These are phyloP conservation scores for Globisporangium heterothallicum DNA, from an alignment of 352 stramenopile genomes.

Conservation along the genomic window DNA sequence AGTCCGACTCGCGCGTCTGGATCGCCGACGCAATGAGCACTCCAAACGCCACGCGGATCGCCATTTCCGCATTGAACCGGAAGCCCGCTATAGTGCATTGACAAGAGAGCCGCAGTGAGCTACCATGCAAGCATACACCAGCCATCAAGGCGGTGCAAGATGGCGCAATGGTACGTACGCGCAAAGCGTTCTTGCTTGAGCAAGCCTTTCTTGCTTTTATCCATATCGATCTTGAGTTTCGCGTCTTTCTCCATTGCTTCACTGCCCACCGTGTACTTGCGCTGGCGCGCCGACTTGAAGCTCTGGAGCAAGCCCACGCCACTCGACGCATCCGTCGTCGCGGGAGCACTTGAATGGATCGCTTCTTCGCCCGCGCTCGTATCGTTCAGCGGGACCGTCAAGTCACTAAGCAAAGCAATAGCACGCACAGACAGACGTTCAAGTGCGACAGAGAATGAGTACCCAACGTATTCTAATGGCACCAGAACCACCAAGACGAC, in stretches of 20 bases:
- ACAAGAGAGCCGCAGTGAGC: background rate
- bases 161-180: no score
- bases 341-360: conserved; percentile 9
- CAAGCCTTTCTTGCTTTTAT: conserved; percentile 17
- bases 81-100: conserved; percentile 19
- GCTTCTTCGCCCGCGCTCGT: conserved; percentile 14
- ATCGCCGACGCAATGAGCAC: conserved; percentile 58
- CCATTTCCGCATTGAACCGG: conserved; percentile 30
- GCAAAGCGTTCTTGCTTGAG: conserved; percentile 19
- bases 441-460: background rate
- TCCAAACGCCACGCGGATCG: conserved; percentile 45
- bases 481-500: no score
- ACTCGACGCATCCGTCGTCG: conserved; percentile 7
- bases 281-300: conserved; percentile 2
- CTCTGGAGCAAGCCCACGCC: background rate
- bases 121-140: background rate
- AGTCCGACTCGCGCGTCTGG: conserved; percentile 36
- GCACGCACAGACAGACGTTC: background rate
- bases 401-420: conserved; percentile 16
- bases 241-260: conserved; percentile 18
- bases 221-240: conserved; percentile 23
- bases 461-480: no score
- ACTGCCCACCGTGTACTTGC: conserved; percentile 23
- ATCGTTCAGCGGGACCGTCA: conserved; percentile 29
- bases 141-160: no score